phyloP scores from a whole-genome alignment of 495 filamentous ascomycete genomes.

The Annulohypoxylon stygium region DNA sequence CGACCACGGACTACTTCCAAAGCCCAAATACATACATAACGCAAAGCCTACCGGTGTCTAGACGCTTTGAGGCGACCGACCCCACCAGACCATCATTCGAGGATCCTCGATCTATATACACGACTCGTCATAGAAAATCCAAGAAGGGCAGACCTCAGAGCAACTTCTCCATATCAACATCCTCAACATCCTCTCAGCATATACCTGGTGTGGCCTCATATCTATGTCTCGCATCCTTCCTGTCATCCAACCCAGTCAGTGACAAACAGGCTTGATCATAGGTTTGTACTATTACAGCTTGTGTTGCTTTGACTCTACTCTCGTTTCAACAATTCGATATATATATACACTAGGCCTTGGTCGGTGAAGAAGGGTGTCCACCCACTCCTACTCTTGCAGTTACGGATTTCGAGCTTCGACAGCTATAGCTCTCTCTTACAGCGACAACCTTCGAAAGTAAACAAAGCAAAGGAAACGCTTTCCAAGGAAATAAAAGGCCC shows the following conservation, averaged over 20 bases:
- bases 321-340: slow-evolving; percentile 40
- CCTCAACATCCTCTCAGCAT: slow-evolving; percentile 4
- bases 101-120: slow-evolving; percentile 50
- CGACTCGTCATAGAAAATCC: slow-evolving; percentile 40
- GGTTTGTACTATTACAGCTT: slow-evolving; percentile 35
- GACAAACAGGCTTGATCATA: slow-evolving; percentile 37
- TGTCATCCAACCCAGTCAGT: slow-evolving; percentile 31
- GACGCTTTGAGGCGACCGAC: slow-evolving; percentile 55
- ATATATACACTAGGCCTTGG: slow-evolving; percentile 33
- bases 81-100: slow-evolving; percentile 56
- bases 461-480: slow-evolving; percentile 14
- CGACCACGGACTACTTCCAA: slow-evolving; percentile 58
- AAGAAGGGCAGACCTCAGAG: slow-evolving; percentile 33
- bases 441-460: slow-evolving; percentile 23
- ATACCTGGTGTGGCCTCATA: slow-evolving; percentile 43
- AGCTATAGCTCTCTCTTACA: slow-evolving; percentile 24
- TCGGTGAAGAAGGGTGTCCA: slow-evolving; percentile 18
- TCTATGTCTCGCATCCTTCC: slow-evolving; percentile 40
- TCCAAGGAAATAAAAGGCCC: slow-evolving; percentile 17
- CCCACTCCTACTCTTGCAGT: slow-evolving; percentile 3
- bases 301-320: slow-evolving; percentile 30
- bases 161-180: slow-evolving; percentile 31
- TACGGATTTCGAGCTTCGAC: slow-evolving; percentile 19
- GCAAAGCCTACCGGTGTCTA: slow-evolving; percentile 54
- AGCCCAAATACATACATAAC: slow-evolving; percentile 59